phyloP scores from a whole-genome alignment of 2,329 filamentous ascomycete genomes.

The Coniochaeta pulveracea region DNA sequence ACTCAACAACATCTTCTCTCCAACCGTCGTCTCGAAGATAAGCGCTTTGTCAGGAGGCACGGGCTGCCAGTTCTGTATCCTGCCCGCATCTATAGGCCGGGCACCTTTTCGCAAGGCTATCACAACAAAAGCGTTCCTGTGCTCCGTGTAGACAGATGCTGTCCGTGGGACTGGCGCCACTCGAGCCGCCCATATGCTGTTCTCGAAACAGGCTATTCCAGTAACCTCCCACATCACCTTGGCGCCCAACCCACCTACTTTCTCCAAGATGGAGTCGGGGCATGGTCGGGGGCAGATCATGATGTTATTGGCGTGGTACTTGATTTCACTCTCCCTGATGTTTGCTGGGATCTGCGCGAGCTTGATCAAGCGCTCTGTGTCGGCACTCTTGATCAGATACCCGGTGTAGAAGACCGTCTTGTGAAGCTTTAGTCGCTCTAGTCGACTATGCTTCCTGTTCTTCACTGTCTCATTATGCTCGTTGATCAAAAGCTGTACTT shows the following conservation, averaged over 20 bases:
- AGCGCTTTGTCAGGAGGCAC: constrained; percentile 59
- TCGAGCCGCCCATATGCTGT: constrained; percentile 77
- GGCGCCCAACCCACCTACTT: constrained; percentile 76
- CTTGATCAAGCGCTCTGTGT: constrained; percentile 60
- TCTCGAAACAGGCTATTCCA: constrained; percentile 62
- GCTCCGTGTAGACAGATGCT: constrained; percentile 67
- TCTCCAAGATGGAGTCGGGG: constrained; percentile 60
- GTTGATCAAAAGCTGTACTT: constrained; percentile 84
- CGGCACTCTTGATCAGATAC: constrained; percentile 66
- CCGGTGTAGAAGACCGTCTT: constrained; percentile 87
- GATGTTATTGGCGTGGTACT: constrained; percentile 79
- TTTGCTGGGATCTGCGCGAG: constrained; percentile 55
- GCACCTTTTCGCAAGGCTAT: constrained; percentile 68
- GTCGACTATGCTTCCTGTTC: constrained; percentile 20
- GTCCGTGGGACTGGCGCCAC: constrained; percentile 61
- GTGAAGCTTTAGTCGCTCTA: constrained; percentile 56
- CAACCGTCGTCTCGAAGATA: constrained; percentile 71
- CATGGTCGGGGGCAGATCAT: constrained; percentile 76
- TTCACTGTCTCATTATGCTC: constrained; percentile 59
- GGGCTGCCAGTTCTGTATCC: constrained; percentile 76
- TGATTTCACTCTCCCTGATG: constrained; percentile 59
- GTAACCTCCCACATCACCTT: constrained; percentile 78
- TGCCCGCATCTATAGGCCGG: constrained; percentile 66
- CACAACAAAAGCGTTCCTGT: constrained; percentile 67
- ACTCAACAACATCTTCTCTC: constrained; percentile 73